A percentile compares a stretch with the other conserved stretches of the same genome.
Conservation (phyloP, 441 rosid species). For the Adansonia gregorii region DNA sequence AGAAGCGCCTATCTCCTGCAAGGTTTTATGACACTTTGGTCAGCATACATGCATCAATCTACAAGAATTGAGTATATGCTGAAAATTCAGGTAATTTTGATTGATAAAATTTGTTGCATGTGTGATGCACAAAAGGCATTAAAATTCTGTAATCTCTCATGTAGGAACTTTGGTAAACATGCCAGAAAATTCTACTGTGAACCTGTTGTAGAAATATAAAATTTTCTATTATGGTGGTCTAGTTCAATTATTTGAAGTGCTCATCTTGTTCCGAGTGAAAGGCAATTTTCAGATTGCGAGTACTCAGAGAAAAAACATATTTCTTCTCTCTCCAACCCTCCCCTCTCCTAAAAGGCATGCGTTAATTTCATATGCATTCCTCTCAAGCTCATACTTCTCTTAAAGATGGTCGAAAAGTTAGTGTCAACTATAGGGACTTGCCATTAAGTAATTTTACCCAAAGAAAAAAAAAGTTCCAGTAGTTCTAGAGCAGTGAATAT, state of each 20-base stretch:
- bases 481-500: conserved; percentile 1
- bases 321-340: conserved; percentile 5
- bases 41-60: conserved; percentile 18
- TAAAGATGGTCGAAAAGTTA: neutral
- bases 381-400: neutral
- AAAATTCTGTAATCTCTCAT: conserved; percentile 8
- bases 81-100: conserved; percentile 18
- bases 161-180: conserved; percentile 16
- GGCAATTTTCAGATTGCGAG: conserved; percentile 5
- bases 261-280: conserved; percentile 20
- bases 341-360: neutral
- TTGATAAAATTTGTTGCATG: neutral
- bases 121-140: conserved; percentile 12
- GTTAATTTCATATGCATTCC: neutral
- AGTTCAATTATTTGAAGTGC: conserved; percentile 16
- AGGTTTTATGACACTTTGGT: conserved; percentile 28
- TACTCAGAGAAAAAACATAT: neutral
- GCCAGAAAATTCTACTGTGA: neutral
- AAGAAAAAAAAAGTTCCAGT: neutral
- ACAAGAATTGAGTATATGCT: conserved; percentile 12
- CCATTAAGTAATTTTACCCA: neutral
- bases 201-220: neutral
- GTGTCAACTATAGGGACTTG: neutral
- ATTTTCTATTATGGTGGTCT: conserved; percentile 7
- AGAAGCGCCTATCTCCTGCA: conserved; percentile 97